Conservation (phyloP, 176 grass and related monocot species). For the Zoysia pacifica region DNA sequence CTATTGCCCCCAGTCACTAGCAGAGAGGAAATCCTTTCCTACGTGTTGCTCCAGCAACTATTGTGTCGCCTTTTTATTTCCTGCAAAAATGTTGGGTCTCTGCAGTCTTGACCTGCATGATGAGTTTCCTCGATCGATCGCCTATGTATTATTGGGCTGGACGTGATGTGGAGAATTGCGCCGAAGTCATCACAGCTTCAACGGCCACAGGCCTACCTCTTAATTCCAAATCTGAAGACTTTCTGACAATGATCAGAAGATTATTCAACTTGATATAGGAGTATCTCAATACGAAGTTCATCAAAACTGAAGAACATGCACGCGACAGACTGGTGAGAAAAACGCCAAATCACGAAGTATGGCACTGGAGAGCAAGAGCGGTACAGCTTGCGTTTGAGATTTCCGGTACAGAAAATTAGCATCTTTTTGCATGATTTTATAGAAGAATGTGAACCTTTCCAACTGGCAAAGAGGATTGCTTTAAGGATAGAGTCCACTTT, state of each 20-base stretch:
- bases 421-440: background rate
- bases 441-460: constrained; percentile 29
- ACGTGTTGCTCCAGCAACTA: constrained; percentile 5
- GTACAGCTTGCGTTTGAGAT: background rate
- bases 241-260: background rate
- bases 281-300: constrained; percentile 1
- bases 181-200: constrained; percentile 14
- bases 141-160: no score
- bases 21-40: constrained; percentile 18
- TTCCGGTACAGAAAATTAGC: constrained; percentile 1
- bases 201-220: constrained; percentile 10
- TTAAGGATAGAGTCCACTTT: no score
- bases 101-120: background rate
- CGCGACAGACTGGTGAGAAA: constrained; percentile 15
- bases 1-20: constrained; percentile 35
- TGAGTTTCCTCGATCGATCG: no score
- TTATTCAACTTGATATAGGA: background rate
- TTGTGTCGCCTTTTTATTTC: constrained; percentile 20
- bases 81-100: constrained; percentile 20
- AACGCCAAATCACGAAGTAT: constrained; percentile 14
- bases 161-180: background rate
- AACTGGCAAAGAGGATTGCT: background rate
- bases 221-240: constrained; percentile 12
- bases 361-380: background rate
- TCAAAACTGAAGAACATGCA: constrained; percentile 17